Evolutionary conservation across 2,329 filamentous ascomycete genomes (phyloP), one percentile per base, ranked within the genome.

Genomic region (Sordariomycetes sp.): DNA sequence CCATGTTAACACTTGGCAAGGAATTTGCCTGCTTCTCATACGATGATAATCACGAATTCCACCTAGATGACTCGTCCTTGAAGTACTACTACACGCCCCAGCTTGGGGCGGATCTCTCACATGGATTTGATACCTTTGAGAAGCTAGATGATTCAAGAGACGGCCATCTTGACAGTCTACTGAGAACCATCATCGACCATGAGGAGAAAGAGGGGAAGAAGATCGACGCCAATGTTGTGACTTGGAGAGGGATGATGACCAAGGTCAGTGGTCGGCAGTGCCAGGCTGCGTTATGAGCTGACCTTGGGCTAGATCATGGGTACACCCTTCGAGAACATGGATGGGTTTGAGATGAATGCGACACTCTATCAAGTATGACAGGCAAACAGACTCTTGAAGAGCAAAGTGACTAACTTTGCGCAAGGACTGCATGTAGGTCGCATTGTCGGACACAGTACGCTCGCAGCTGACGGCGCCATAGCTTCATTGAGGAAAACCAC

Each of bases 191-290:
- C 30, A 66, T 78, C 32, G 70, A 72, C 18, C 68, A 85, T 44
- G 92, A 96, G 58, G 68, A 79, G 53, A 67, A 77, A 43, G 75
- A 70, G 1, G 72, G 74, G 3, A 68, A 74, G 48, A 79, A 72
- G 50, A 78, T 81, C 21, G 79, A 87, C 40, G 81, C 82, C 3
- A 78, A 94, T 46, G 55, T 96, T 30, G 70, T 96, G 33, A 96
- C 90, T 2, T 98, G 90, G 90, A 71, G 92, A 49, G 92, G 92
- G 24, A 95, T 96, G 86, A 88, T 98, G 81, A 96, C 92, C 42
- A 98, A 95, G 71, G 86, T 88, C 14, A 20, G 32, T 16, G 15
- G 11, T n/a, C 18, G 9, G 21, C 23, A 10, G 21, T n/a, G n/a
- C 5, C 10, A 8, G 23, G n/a, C 17, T 25, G 5, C n/a, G 14